Evolutionary conservation across 805 yeast genomes (phyloP), one percentile per base, ranked within the genome.

Genomic region (Starmerella asiatica): DNA sequence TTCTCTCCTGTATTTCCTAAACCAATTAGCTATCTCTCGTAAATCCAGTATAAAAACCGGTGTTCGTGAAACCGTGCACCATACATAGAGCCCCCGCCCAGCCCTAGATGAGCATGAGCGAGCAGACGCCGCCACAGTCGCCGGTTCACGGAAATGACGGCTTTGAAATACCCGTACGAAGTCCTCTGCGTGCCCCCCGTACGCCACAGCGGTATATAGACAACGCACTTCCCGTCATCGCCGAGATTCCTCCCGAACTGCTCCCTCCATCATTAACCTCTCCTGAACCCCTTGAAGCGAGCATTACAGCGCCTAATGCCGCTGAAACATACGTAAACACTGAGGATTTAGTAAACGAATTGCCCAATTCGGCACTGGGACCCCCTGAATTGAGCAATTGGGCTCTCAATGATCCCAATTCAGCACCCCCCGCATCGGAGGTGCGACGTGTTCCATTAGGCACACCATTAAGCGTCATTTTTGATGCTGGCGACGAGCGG

Each of bases 401-500:
- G 26, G 15, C 31, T 28, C 31, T 9, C 8, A 14, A 6, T 9
- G 15, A 28, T 16, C 6, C n/a, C 7, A 14, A 28, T 7, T 9
- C 8, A 8, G 7, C 7, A 8, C 15, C 17, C 7, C 31, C 31
- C 7, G n/a, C n/a, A 28, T 28, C 15, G 7, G 28, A 24, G 9
- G 28, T 9, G 28, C 28, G 9, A 9, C 28, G 28, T 24, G 31
- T 7, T n/a, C 17, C 31, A 28, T 7, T 28, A 15, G 31, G 17
- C n/a, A 15, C 7, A n/a, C 31, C 31, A 9, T 16, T n/a, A 14
- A 14, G 11, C 11, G 9, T 45, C 11, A 43, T 45, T 7, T 46
- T 43, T 33, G 45, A 46, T 19, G 47, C 43, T 26, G 33, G 29
- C 12, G 49, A 43, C 21, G 26, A 29, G 15, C 39, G 47, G 3